phyloP scores from a whole-genome alignment of 2,329 filamentous ascomycete genomes.

The Beauveria medogensis region DNA sequence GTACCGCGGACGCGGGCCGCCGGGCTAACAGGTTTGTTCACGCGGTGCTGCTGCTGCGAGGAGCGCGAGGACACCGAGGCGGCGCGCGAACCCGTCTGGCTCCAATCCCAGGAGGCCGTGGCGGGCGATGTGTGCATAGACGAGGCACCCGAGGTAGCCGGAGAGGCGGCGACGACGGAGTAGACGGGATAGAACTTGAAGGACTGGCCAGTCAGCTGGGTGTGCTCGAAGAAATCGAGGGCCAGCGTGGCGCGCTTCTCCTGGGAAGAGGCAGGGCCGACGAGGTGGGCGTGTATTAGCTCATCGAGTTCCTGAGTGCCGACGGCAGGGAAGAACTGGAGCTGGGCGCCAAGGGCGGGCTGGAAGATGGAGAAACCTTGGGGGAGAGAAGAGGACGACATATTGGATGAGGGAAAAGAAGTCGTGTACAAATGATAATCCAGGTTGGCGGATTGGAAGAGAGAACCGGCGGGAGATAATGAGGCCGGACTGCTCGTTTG shows the following conservation, averaged over 20 bases:
- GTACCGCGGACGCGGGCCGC: constrained; percentile 21
- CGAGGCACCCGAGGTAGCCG: constrained; percentile 40
- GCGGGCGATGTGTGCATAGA: constrained; percentile 42
- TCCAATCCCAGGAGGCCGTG: constrained; percentile 41
- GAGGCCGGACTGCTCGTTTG: constrained; percentile 8
- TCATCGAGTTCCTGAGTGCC: constrained; percentile 53
- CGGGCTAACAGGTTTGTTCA: constrained; percentile 18
- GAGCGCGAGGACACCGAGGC: constrained; percentile 23
- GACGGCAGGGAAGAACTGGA: constrained; percentile 61
- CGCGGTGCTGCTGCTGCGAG: constrained; percentile 20
- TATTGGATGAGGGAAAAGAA: constrained; percentile 12
- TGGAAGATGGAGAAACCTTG: constrained; percentile 54
- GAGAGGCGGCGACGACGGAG: constrained; percentile 33
- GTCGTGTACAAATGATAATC: background rate
- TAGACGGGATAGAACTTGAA: constrained; percentile 54
- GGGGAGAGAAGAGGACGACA: constrained; percentile 23
- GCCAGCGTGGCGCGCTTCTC: constrained; percentile 52
- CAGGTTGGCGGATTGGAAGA: background rate
- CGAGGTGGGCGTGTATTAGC: constrained; percentile 50
- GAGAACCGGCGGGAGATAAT: background rate
- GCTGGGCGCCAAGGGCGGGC: constrained; percentile 44
- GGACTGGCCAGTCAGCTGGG: constrained; percentile 44
- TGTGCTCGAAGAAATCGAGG: constrained; percentile 51
- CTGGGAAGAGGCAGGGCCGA: constrained; percentile 42
- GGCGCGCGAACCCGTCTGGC: constrained; percentile 20